These are phyloP conservation scores for Neofusicoccum laricinum DNA, from an alignment of 2,329 filamentous ascomycete genomes.

Conservation along the genomic window DNA sequence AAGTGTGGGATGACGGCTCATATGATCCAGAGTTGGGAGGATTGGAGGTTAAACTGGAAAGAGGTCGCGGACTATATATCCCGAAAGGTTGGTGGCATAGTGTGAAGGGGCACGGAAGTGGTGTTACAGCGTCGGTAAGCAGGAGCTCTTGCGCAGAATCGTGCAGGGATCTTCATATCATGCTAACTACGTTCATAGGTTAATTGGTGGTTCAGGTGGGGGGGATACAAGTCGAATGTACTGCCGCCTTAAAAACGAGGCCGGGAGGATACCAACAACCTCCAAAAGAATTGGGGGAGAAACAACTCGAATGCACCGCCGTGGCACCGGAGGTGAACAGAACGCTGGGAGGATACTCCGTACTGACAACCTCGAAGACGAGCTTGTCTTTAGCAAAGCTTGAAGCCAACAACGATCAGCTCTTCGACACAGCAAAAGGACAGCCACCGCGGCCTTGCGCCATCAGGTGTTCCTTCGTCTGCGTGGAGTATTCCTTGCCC, in stretches of 20 bases:
- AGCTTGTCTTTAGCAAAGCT: too few relatives aligned
- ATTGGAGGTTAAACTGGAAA: conserved; percentile 48
- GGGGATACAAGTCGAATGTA: not conserved
- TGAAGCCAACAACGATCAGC: not conserved
- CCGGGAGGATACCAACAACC: too few relatives aligned
- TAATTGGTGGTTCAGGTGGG: conserved; percentile 80
- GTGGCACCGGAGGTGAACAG: too few relatives aligned
- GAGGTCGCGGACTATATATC: conserved; percentile 74
- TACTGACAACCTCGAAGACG: too few relatives aligned
- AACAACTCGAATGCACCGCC: too few relatives aligned
- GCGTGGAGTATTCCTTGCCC: conserved; percentile 34
- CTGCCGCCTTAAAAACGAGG: not conserved
- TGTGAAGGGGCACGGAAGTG: conserved; percentile 61
- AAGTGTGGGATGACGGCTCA: conserved; percentile 61
- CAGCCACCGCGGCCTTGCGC: conserved; percentile 26
- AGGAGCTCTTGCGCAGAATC: not conserved
- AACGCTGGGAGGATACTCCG: too few relatives aligned
- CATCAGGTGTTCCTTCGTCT: conserved; percentile 25
- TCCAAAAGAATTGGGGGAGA: too few relatives aligned
- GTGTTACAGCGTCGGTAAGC: conserved; percentile 57
- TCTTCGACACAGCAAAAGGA: conserved; percentile 26
- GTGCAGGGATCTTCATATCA: not conserved
- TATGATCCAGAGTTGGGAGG: conserved; percentile 23
- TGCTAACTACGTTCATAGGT: conserved; percentile 44
- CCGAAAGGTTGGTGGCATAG: conserved; percentile 87